Percentiles rank a stretch among this genome's conserved stretches.
Conservation (phyloP, 306 rosid species). For the barrel medic (Medicago truncatula) region MtrunA17r5.0-ANR NC_053047.1:3837501-3838000, state of each 20-base stretch:
- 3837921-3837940: not conserved
- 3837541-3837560: too few species aligned
- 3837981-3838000: not conserved
- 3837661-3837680: too few species aligned
- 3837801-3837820: slow-evolving; percentile 17
- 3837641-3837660: too few species aligned
- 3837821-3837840: slow-evolving; percentile 16
- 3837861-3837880: not conserved
- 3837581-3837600: too few species aligned
- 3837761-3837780: not conserved
- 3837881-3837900: not conserved
- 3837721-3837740: too few species aligned
- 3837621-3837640: too few species aligned
- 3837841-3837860: not conserved
- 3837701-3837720: too few species aligned
- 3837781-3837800: slow-evolving; percentile 6
- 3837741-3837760: not conserved
- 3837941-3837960: not conserved
- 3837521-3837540: too few species aligned
- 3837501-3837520: too few species aligned
- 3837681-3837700: not conserved
- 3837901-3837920: not conserved
- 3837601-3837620: too few species aligned
- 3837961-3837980: not conserved
- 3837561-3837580: too few species aligned